Conservation (phyloP, 768 basidiomycete genomes). For the Leccinellum luteum region DNA sequence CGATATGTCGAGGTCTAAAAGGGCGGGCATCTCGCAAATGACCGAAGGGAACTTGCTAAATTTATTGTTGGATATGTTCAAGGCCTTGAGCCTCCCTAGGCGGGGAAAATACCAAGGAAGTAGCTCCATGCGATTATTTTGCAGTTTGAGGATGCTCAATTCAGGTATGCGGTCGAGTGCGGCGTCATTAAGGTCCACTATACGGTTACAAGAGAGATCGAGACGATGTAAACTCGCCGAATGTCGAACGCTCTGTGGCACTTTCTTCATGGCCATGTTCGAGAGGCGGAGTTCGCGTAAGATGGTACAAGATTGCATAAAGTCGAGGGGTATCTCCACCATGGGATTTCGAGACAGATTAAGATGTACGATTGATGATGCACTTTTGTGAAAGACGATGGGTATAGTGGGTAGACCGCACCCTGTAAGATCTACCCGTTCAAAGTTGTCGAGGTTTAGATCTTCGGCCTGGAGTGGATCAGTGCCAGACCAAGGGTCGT, state of each 20-base stretch:
- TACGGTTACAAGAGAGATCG: conserved; percentile 89
- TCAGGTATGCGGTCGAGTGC: conserved; percentile 73
- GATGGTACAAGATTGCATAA: conserved; percentile 82
- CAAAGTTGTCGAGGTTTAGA: conserved; percentile 64
- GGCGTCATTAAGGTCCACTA: conserved; percentile 85
- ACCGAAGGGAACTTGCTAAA: conserved; percentile 73
- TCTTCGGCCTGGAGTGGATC: conserved; percentile 61
- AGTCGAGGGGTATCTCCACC: conserved; percentile 95
- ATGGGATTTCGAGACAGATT: conserved; percentile 93
- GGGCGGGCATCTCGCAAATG: conserved; percentile 66
- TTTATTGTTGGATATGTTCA: conserved; percentile 97
- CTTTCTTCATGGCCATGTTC: conserved; percentile 92
- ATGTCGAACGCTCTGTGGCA: conserved; percentile 81
- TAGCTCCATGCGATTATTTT: conserved; percentile 89
- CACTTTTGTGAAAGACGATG: conserved; percentile 78
- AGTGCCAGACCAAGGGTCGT: neutral
- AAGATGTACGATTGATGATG: conserved; percentile 78
- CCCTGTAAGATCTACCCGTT: conserved; percentile 78
- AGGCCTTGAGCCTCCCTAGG: conserved; percentile 62
- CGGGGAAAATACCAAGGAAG: conserved; percentile 85
- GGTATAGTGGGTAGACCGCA: conserved; percentile 86
- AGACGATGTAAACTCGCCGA: conserved; percentile 72
- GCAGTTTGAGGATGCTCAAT: conserved; percentile 66
- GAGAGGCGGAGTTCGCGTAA: conserved; percentile 85
- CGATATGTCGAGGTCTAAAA: conserved; percentile 88